These are phyloP conservation scores for Paspalum vaginatum DNA, from an alignment of 176 grass and related monocot species.

Conservation along the genomic window DNA sequence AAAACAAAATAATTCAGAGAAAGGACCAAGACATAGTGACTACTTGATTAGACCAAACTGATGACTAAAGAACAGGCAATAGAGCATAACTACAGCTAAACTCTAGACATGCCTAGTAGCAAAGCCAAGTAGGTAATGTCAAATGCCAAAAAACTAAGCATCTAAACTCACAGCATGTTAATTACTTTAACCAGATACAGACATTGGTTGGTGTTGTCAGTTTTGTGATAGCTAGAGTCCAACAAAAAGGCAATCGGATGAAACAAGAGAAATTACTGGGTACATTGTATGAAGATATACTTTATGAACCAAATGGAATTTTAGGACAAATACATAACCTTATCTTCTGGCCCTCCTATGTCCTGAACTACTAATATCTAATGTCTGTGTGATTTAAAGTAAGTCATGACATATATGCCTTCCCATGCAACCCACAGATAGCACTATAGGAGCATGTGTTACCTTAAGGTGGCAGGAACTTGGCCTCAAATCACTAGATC, in stretches of 20 bases:
- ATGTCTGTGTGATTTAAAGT: not conserved
- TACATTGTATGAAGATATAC: not conserved
- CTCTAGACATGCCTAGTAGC: not conserved
- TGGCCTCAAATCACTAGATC: not conserved
- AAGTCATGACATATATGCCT: not conserved
- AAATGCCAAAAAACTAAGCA: not conserved
- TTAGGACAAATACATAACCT: not conserved
- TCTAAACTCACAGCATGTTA: not conserved
- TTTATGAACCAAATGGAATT: conserved; percentile 18
- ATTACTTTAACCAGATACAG: not conserved
- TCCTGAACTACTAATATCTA: conserved; percentile 24
- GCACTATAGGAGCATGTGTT: not conserved
- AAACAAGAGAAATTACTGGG: not conserved
- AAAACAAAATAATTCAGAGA: not conserved
- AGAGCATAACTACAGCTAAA: not conserved
- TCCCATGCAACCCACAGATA: not conserved
- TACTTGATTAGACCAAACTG: not conserved
- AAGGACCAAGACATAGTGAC: conserved; percentile 3
- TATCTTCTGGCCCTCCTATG: not conserved
- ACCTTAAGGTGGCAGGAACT: conserved; percentile 8
- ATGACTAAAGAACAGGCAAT: not conserved
- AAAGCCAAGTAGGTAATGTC: not conserved
- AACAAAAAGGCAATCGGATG: not conserved
- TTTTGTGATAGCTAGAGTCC: not conserved
- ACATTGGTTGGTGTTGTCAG: not conserved